Base-by-base conservation (phyloP, 441 rosid genomes). In the Arabidopsis hybrid region DNA sequence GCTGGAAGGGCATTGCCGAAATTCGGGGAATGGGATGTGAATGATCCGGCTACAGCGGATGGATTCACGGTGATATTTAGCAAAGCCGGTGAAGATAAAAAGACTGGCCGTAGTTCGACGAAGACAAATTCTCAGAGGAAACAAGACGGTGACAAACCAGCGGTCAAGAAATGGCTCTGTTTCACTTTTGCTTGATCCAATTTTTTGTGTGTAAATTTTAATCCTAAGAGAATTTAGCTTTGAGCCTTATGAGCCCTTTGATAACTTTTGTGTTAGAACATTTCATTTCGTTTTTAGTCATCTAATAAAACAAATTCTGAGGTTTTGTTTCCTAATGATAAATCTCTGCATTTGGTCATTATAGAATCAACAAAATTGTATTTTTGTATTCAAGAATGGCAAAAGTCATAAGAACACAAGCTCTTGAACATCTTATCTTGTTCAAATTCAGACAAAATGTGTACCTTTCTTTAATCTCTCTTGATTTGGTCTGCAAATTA, bases 1-100 rank as follows among this genome's bases (percentile, higher is more conserved):
- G 65, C 70, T 13, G 80, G 85, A 52, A 61, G 77, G 49, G 42
- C 86, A 8, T 68, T 83, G n/a, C 89, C 88, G 0, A 84, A 85
- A 75, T 85, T 87, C 5, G 88, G 91, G 0, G 91, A 87, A 45
- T 84, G 88, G 89, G 89, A 85, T 58, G 87, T 82, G 61, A 83
- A 85, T 50, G 75, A 88, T 74, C 89, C 89, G 0, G 85, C 89
- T 5, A 74, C 85, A 1, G 86, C 85, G 0, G 84, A 80, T 9
- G 83, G 86, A 9, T 84, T 72, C 72, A 82, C 90, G 3, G 81
- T 77, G 40, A 79, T 86, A 62, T 88, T 86, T 53, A 83, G 67
- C 71, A 88, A 79, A 79, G 90, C 85, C 1, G 80, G 86, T 34
- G 85, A 84, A 34, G 87, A 81, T 62, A 86, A 85, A 76, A 85